A percentile compares a stretch with the other conserved stretches of the same genome.
Conservation (phyloP, 768 basidiomycete species). For the Calocera cornea region DNA sequence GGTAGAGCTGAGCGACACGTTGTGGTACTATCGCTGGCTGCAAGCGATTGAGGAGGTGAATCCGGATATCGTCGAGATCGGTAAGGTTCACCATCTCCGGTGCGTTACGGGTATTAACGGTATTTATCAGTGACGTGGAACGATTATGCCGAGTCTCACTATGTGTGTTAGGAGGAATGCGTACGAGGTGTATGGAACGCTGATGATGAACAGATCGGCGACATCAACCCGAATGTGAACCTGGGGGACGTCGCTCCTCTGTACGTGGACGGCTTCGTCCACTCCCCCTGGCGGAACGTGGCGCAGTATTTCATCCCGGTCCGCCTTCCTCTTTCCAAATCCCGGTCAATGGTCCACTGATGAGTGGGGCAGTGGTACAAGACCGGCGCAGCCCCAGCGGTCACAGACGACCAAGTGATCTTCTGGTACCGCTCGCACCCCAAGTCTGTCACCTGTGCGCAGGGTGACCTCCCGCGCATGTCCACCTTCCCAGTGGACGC, state of each 20-base stretch:
- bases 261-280: constrained; percentile 6
- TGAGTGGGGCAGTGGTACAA: too few relatives aligned
- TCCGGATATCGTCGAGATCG: constrained; percentile 12
- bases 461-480: background rate
- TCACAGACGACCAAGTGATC: constrained; percentile 1
- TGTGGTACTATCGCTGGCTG: constrained; percentile 10
- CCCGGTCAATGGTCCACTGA: background rate
- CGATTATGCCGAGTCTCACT: constrained; percentile 9
- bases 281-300: constrained; percentile 1
- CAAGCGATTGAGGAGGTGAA: constrained; percentile 8
- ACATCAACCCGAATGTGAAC: constrained; percentile 5
- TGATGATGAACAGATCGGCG: background rate
- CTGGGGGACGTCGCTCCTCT: background rate
- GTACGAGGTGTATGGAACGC: background rate
- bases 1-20: constrained; percentile 7
- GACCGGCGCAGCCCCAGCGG: too few relatives aligned
- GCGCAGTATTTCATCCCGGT: constrained; percentile 8
- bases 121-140: background rate
- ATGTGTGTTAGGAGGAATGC: background rate
- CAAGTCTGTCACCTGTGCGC: constrained; percentile 2
- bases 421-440: constrained; percentile 6
- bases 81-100: background rate
- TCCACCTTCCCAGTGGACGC: constrained; percentile 5
- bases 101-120: too few relatives aligned
- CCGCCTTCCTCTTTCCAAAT: background rate